Evolutionary conservation across 2,329 filamentous ascomycete species (phyloP), one percentile per base, ranked within the genome.

Genomic region (Lasiodiplodia gonubiensis): DNA sequence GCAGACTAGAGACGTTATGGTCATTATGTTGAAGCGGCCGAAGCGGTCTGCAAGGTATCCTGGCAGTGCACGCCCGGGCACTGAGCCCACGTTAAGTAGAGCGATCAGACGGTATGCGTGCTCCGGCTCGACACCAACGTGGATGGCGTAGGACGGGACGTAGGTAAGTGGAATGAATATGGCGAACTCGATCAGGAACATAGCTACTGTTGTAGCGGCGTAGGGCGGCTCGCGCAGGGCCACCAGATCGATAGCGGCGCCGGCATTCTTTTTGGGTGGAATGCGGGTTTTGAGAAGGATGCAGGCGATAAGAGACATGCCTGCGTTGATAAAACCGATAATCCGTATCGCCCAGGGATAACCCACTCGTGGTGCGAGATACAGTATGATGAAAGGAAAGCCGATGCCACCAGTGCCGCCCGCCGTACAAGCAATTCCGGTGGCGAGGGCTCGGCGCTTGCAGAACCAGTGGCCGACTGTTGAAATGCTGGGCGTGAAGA

Each of bases 11-110:
- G 75, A 74, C 70, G 79, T 78, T 27, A 76, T 66, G n/a, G 77
- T 70, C 10, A 81, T 71, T 3, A 79, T 76, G 68, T 82, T 81
- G 74, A 81, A 80, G 3, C 74, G 72, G 6, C 80, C 80, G 49
- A 78, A 76, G 37, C 76, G 76, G 67, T 82, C 80, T 2, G 79
- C 79, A 8, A 77, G 69, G 39, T 80, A 76, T 1, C 79, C 53
- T 21, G 53, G 53, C 3, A 57, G 21, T 2, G 53, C 53, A n/a
- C 53, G 53, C 8, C 53, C 79, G 0, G 80, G 79, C 7, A 71
- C 5, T 69, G 27, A 27, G 68, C 61, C 49, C 60, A 68, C 51
- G 68, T 68, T 57, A 64, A 49, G 57, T 6, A 61, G 35, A 21
- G 57, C 39, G 39, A 48, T 48, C 11, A 61, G 39, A 5, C 42